Evolutionary conservation across 305 asterid genomes (phyloP).

Genomic region (Solanum hybrid): DNA sequence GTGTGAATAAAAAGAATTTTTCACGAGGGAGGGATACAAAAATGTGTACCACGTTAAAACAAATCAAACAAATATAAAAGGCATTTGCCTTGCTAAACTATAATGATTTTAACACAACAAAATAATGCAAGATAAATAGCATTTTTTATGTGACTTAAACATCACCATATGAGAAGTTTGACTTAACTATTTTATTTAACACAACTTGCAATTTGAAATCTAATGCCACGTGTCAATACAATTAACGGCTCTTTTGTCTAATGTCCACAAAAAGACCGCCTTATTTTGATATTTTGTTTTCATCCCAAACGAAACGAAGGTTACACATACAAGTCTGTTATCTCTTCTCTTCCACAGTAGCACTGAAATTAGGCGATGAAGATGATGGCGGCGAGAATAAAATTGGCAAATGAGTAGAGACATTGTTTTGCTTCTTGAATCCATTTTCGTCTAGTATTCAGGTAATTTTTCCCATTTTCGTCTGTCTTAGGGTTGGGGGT

Average conservation of each 20-base stretch:
- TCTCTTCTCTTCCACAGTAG: neutral
- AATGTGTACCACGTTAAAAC: too few relatives aligned
- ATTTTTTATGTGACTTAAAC: too few relatives aligned
- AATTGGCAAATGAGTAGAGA: constrained; percentile 15
- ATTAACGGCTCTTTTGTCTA: neutral
- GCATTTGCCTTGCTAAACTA: too few relatives aligned
- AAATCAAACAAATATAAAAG: too few relatives aligned
- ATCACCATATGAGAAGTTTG: too few relatives aligned
- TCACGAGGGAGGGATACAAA: too few relatives aligned
- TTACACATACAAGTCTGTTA: too few relatives aligned
- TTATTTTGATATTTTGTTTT: too few relatives aligned
- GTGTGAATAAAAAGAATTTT: too few relatives aligned
- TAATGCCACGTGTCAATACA: neutral
- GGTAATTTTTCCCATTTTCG: neutral
- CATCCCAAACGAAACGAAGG: neutral
- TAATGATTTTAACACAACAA: too few relatives aligned
- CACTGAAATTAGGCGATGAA: constrained; percentile 5
- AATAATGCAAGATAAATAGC: too few relatives aligned
- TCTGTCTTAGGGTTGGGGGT: neutral
- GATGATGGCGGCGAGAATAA: constrained; percentile 89
- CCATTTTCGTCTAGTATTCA: neutral
- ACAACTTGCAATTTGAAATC: neutral
- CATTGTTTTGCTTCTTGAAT: neutral
- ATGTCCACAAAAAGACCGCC: too few relatives aligned
- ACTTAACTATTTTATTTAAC: neutral